Evolutionary conservation across 2,329 filamentous ascomycete genomes (phyloP).

Genomic region (Fusarium kyushuense): DNA sequence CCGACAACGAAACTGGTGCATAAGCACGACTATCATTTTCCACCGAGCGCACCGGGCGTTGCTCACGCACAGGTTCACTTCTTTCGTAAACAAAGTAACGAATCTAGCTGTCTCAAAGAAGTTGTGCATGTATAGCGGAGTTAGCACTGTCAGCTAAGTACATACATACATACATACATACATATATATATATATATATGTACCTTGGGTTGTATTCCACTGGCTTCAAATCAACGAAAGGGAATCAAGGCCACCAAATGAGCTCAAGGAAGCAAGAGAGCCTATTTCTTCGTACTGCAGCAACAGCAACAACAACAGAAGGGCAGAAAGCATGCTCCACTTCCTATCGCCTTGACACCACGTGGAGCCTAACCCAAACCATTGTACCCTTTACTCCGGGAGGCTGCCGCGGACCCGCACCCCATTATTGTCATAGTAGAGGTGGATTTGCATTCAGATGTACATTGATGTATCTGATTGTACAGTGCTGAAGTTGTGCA

Average conservation of each 20-base stretch:
- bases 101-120: constrained; percentile 3
- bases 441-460: not conserved
- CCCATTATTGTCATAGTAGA: constrained; percentile 28
- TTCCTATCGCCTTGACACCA: constrained; percentile 45
- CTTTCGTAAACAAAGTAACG: not conserved
- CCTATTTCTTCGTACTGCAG: not conserved
- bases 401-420: constrained; percentile 48
- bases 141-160: not conserved
- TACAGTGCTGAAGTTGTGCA: not conserved
- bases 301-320: not conserved
- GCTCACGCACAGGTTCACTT: not conserved
- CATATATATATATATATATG: not conserved
- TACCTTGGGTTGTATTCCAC: constrained; percentile 22
- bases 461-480: not conserved
- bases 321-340: constrained; percentile 40
- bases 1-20: constrained; percentile 12
- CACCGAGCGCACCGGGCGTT: not conserved
- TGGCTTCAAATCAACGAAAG: not conserved
- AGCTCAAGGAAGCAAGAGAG: constrained; percentile 2
- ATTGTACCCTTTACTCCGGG: constrained; percentile 45
- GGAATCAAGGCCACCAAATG: constrained; percentile 1
- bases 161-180: not conserved
- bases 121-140: not conserved
- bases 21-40: not conserved
- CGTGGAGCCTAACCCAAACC: constrained; percentile 47